Conservation (phyloP, 2,329 filamentous ascomycete species). For the Lachnellula cervina region DNA sequence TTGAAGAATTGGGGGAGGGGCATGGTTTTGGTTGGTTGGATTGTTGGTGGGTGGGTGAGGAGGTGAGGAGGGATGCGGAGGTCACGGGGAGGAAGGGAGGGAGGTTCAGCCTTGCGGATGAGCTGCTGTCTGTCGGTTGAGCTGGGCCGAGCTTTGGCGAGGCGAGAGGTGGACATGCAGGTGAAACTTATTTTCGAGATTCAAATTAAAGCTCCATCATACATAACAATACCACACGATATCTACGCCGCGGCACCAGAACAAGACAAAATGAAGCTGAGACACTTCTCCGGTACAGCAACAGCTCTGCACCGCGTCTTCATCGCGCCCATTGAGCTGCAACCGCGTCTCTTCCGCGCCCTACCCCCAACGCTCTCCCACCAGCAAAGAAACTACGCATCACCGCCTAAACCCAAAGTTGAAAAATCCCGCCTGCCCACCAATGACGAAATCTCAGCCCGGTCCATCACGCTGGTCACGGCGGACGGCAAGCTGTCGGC, state of each 20-base stretch:
- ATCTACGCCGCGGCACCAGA: neutral
- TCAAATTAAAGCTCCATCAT: no score
- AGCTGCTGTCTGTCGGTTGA: neutral
- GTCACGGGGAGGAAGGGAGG: slow-evolving; percentile 4
- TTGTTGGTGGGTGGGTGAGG: neutral
- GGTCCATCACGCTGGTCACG: slow-evolving; percentile 41
- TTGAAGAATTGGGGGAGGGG: slow-evolving; percentile 3
- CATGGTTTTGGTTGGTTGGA: neutral
- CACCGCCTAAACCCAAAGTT: slow-evolving; percentile 1
- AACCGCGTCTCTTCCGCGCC: slow-evolving; percentile 6
- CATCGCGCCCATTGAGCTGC: slow-evolving; percentile 34
- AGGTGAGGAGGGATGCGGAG: neutral
- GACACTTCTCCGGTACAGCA: slow-evolving; percentile 39
- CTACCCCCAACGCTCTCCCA: neutral
- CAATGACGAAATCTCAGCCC: slow-evolving; percentile 44
- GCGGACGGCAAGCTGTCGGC: slow-evolving; percentile 31
- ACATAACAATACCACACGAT: no score
- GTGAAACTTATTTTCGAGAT: no score
- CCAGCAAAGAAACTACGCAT: slow-evolving; percentile 10
- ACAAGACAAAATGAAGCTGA: slow-evolving; percentile 10
- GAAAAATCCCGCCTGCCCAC: slow-evolving; percentile 34
- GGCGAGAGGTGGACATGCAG: neutral
- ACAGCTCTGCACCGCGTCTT: slow-evolving; percentile 45
- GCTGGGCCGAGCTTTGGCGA: neutral
- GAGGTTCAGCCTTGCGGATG: neutral